Base-by-base conservation (phyloP, 202 grass and related monocot species). In the Panicum virgatum region DNA sequence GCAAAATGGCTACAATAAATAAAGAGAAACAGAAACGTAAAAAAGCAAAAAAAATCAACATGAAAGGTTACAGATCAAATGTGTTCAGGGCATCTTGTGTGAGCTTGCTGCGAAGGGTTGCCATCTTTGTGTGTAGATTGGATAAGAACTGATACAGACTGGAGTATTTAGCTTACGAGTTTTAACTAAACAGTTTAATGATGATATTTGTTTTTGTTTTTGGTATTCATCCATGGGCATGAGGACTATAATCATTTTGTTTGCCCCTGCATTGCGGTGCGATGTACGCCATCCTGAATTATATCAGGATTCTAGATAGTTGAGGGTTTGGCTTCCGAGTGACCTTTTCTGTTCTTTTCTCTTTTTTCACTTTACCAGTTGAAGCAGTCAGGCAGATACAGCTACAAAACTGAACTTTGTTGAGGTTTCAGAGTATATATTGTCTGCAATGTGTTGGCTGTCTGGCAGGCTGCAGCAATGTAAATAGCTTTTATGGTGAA, bases 1-100 rank as follows among this genome's bases (percentile, higher is more conserved):
- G 89, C 80, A 88, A 61, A 87, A 84, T 86, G 80, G 43, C 54
- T 51, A 84, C 85, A 72, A 89, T 84, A 71, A 87, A 94, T 91
- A 80, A 86, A 80, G 46, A 30, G 16, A 40, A 75, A 72, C 25
- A 36, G 66, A 57, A 78, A 72, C 25, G 20, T 43, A 80, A 12
- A 29, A 75, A 73, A 30, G 29, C 37, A 77, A 68, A 11, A 15
- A 66, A 85, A 73, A 52, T 71, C 62, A 29, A 66, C 25, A 51
- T 5, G 72, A 84, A 73, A 71, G 46, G 18, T 83, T 89, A 75
- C 53, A 78, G 7, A 78, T 86, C 51, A 90, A 38, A 75, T 75
- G 26, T 30, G 20, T 47, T 37, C 42, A 69, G 68, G 52, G 42
- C 62, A 36, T 84, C 76, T 70, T 30, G 61, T 19, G 13, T 69